Evolutionary conservation across 371 early-diverging fungal genomes (phyloP).

Genomic region (Mucor sp.): DNA sequence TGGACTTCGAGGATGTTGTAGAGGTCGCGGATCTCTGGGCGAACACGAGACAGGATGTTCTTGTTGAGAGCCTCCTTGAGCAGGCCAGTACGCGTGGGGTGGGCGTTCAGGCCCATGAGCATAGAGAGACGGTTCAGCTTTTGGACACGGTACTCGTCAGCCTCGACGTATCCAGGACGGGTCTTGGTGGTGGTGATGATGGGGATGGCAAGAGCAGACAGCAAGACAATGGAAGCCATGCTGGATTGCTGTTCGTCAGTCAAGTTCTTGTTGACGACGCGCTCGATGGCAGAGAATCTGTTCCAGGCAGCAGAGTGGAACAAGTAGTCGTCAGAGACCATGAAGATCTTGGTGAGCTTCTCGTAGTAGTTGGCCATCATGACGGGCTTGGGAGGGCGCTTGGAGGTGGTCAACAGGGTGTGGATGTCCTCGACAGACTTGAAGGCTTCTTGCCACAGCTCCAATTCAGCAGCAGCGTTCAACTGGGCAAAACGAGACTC

Average conservation of each 20-base stretch:
- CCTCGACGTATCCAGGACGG: constrained; percentile 64
- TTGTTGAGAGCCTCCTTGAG: constrained; percentile 88
- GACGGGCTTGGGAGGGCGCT: constrained; percentile 88
- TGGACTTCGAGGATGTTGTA: constrained; percentile 95
- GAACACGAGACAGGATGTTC: constrained; percentile 83
- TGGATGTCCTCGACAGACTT: constrained; percentile 97
- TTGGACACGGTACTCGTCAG: constrained; percentile 84
- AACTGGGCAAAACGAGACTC: constrained; percentile 96
- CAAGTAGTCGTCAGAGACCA: constrained; percentile 94
- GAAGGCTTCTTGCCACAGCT: constrained; percentile 99
- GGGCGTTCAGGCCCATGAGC: constrained; percentile 81
- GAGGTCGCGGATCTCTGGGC: constrained; percentile 88
- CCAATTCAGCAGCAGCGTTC: constrained; percentile 92
- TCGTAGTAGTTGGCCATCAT: constrained; percentile 98
- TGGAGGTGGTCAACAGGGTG: constrained; percentile 86
- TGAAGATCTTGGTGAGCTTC: constrained; percentile 93
- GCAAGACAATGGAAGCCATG: constrained; percentile 89
- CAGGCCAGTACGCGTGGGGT: constrained; percentile 90
- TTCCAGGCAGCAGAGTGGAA: constrained; percentile 98
- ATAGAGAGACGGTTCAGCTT: constrained; percentile 85
- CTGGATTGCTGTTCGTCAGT: constrained; percentile 73
- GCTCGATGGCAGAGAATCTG: constrained; percentile 86
- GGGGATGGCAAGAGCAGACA: constrained; percentile 92
- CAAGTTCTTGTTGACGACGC: constrained; percentile 69
- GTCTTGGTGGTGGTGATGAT: constrained; percentile 84